Conservation (phyloP, 225 moss, liverwort and hornwort genomes). For the Ulota crispa region DNA sequence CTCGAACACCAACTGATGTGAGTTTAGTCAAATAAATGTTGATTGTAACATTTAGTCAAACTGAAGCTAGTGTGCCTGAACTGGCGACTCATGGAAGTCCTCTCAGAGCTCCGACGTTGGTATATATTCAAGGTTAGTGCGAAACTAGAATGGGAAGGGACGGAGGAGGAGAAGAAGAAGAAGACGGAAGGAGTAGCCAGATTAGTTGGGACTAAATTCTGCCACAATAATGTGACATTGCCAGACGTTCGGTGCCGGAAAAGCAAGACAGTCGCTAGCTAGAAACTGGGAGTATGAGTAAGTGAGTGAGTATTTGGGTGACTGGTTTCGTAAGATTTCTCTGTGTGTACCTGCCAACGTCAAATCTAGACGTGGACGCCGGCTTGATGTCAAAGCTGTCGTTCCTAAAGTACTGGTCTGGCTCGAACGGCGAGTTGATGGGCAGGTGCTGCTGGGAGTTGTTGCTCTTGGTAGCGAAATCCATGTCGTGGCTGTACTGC, state of each 20-base stretch:
- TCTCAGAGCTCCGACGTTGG: neutral
- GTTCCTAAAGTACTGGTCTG: constrained; percentile 43
- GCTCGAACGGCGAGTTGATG: constrained; percentile 19
- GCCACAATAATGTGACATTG: neutral
- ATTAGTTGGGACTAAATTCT: neutral
- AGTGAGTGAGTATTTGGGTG: neutral
- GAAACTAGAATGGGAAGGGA: neutral
- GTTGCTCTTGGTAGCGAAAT: constrained; percentile 33
- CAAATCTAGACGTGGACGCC: constrained; percentile 32
- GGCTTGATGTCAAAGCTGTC: constrained; percentile 47
- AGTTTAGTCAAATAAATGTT: neutral
- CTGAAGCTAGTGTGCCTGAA: neutral
- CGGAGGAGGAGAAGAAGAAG: no score
- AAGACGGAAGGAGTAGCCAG: neutral
- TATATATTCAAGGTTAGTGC: neutral
- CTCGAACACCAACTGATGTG: no score
- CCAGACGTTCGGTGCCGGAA: neutral
- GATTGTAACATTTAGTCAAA: neutral
- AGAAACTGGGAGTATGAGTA: neutral
- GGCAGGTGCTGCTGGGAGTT: neutral
- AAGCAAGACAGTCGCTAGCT: neutral
- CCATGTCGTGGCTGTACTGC: constrained; percentile 35
- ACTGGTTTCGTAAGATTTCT: neutral
- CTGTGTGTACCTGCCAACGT: constrained; percentile 30
- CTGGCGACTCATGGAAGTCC: neutral